Evolutionary conservation across 169 alveolate genomes (phyloP), one percentile per base, ranked within the genome.

Genomic region (Pseudocohnilembus persalinus): DNA sequence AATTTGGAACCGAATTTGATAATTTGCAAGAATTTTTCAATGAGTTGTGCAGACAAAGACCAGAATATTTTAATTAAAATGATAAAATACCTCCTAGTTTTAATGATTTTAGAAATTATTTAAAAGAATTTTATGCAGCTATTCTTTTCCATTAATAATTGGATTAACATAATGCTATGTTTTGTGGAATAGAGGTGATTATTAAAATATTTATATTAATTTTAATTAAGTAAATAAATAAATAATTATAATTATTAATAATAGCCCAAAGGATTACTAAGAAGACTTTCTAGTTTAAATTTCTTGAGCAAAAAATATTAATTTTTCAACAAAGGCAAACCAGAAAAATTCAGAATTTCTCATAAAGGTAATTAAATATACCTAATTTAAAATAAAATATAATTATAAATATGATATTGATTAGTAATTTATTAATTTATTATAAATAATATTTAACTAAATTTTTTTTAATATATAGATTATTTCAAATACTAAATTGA

Each of bases 1-100:
- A 80, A 30, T 84, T 76, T 77, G 89, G 89, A 64, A 84, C 77
- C 81, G 89, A 84, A 31, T 84, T 76, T 73, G 83, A 84, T 72
- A 35, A 75, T 16, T 63, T 76, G 0, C 80, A 84, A 63, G 64
- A 77, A 64, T 77, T 83, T 72, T 84, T 64, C 74, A 28, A 30
- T 83, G 81, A 79, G 28, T 77, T 83, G 49, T 31, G 63, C 64
- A 84, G 73, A 68, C 74, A 84, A n/a, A 76, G 81, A 1, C 72
- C 83, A 26, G 72, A 64, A 77, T 65, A 78, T 77, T 84, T 84
- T 79, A 76, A 80, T 63, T 64, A 64, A 26, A 83, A 84, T 1
- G 73, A 65, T 31, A 84, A 72, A 65, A 49, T 20, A 11, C 68
- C 4, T 20, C 89, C 89, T 1, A 65, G 73, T 64, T 65, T 35